Conservation (phyloP, 2,329 filamentous ascomycete species). For the Alternaria sp. region DNA sequence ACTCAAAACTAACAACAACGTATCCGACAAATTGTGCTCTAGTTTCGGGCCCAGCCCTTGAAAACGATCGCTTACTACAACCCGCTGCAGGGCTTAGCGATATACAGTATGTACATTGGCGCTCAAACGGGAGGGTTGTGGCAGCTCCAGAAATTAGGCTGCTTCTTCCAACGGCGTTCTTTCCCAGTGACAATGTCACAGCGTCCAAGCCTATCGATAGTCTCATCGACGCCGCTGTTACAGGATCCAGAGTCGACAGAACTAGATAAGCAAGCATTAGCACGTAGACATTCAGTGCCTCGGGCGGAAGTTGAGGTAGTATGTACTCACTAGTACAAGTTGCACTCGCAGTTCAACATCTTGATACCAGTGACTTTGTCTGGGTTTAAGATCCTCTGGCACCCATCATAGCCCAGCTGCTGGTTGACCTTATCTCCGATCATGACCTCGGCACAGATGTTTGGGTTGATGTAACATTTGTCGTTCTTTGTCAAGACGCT, state of each 20-base stretch:
- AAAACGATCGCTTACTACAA: background rate
- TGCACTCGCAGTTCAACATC: slow-evolving; percentile 4
- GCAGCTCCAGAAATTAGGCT: slow-evolving; percentile 7
- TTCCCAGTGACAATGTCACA: background rate
- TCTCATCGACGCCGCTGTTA: slow-evolving; percentile 7
- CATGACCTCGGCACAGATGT: slow-evolving; percentile 10
- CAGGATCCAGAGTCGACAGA: background rate
- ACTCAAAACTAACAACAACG: background rate
- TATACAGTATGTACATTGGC: background rate
- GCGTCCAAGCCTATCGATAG: background rate
- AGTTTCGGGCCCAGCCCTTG: background rate
- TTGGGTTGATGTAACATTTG: background rate
- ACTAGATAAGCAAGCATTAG: background rate
- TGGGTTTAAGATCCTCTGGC: background rate
- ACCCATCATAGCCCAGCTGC: slow-evolving; percentile 3
- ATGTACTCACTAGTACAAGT: slow-evolving; percentile 6
- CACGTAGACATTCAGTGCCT: background rate
- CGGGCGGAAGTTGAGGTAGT: background rate
- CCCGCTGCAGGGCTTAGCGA: background rate
- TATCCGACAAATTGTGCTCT: background rate
- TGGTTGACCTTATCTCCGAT: slow-evolving; percentile 5
- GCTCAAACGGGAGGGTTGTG: background rate
- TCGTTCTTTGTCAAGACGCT: background rate
- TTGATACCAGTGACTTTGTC: slow-evolving; percentile 1
- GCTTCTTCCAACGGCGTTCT: slow-evolving; percentile 5